These are phyloP conservation scores for Trichophaea hybrida DNA, from an alignment of 2,329 filamentous ascomycete species.

Conservation along the genomic window DNA sequence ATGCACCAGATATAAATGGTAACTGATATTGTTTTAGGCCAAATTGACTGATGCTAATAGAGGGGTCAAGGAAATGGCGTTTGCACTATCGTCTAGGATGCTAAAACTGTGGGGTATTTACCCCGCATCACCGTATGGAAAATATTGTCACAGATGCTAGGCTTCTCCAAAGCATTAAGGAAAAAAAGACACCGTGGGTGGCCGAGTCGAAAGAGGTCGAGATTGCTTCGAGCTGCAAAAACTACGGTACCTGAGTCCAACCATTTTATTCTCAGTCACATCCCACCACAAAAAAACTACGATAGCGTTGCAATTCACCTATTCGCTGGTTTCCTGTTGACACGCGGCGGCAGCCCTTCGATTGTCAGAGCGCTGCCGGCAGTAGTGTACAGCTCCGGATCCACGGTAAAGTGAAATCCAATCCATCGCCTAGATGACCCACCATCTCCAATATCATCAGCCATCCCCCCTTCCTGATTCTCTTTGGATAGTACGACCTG, in stretches of 20 bases:
- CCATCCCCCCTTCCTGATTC: background rate
- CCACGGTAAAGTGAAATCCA: conserved; percentile 1
- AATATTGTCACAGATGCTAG: background rate
- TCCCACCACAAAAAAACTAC: background rate
- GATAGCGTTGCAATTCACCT: background rate
- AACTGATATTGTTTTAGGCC: background rate
- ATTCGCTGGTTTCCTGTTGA: conserved; percentile 1
- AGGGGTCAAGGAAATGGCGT: background rate
- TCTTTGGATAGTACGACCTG: background rate
- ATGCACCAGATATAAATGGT: background rate
- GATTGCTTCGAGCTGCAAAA: background rate
- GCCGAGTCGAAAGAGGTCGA: background rate
- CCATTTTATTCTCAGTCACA: background rate
- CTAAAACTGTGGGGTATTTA: background rate
- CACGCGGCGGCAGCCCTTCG: conserved; percentile 1
- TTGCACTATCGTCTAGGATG: background rate
- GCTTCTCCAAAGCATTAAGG: background rate
- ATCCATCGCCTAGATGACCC: conserved; percentile 1
- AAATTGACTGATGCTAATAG: background rate
- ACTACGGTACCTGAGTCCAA: background rate
- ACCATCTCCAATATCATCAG: background rate
- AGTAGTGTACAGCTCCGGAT: background rate
- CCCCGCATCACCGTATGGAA: background rate
- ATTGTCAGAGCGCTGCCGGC: background rate
- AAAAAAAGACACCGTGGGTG: background rate